Evolutionary conservation across 768 basidiomycete genomes (phyloP).

Genomic region (Russula virescens): DNA sequence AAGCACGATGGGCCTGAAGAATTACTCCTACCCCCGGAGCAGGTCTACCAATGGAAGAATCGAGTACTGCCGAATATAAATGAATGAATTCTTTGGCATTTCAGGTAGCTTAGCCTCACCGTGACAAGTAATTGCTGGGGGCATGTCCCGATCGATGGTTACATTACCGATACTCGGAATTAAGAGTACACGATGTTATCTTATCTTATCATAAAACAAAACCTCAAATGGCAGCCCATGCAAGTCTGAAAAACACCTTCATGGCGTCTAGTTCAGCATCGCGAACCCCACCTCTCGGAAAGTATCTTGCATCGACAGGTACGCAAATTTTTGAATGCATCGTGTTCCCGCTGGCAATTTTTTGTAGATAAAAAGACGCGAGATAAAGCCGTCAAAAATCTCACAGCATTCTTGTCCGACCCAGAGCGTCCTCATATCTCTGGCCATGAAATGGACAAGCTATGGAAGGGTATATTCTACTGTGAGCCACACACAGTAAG

Average conservation of each 20-base stretch:
- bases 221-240: background rate
- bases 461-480: slow-evolving; percentile 98
- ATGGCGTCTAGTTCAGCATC: slow-evolving; percentile 35
- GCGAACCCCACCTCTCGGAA: slow-evolving; percentile 64
- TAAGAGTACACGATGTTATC: background rate
- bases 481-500: slow-evolving; percentile 44
- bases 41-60: slow-evolving; percentile 78
- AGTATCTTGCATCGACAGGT: slow-evolving; percentile 89
- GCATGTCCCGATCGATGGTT: slow-evolving; percentile 21
- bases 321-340: background rate
- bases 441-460: slow-evolving; percentile 75
- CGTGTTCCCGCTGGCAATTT: background rate
- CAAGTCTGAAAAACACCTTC: background rate
- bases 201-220: slow-evolving; percentile 16
- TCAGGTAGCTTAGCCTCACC: slow-evolving; percentile 39
- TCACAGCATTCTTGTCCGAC: slow-evolving; percentile 74
- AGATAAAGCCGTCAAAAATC: slow-evolving; percentile 82
- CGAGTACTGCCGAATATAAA: slow-evolving; percentile 56
- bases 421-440: slow-evolving; percentile 51
- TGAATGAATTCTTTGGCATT: background rate
- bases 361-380: slow-evolving; percentile 79
- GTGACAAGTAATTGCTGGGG: slow-evolving; percentile 88
- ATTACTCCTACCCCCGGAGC: slow-evolving; percentile 61
- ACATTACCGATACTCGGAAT: too few species aligned
- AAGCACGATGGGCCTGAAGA: slow-evolving; percentile 46